Evolutionary conservation across 495 filamentous ascomycete genomes (phyloP).

Genomic region (Hypoxylon lienhwacheense): DNA sequence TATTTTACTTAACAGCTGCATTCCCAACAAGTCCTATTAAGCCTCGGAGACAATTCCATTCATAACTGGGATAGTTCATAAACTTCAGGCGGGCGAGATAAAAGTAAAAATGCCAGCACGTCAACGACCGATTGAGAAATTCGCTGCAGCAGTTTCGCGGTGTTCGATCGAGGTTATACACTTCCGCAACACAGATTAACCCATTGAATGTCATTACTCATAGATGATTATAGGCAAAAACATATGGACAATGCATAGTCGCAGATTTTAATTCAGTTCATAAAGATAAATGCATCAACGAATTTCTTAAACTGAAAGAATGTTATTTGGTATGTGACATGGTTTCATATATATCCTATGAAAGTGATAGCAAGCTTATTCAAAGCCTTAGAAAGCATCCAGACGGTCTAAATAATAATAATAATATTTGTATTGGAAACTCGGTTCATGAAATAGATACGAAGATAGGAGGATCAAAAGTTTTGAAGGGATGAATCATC

Average conservation of each 20-base stretch:
- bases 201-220: neutral
- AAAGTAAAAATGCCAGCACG: conserved; percentile 40
- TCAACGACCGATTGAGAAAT: conserved; percentile 80
- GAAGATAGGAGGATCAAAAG: too few relatives aligned
- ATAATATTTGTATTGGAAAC: too few relatives aligned
- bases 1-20: neutral
- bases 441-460: too few relatives aligned
- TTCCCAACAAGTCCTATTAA: neutral
- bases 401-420: conserved; percentile 18
- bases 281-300: conserved; percentile 85
- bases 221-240: conserved; percentile 61
- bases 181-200: neutral
- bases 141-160: conserved; percentile 79
- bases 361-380: conserved; percentile 8
- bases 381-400: conserved; percentile 23
- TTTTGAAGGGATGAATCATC: neutral
- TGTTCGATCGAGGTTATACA: conserved; percentile 74
- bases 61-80: too few relatives aligned
- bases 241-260: conserved; percentile 90
- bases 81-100: neutral
- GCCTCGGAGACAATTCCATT: neutral
- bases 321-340: conserved; percentile 73
- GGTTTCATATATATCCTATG: neutral
- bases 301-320: conserved; percentile 85
- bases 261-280: conserved; percentile 87